Evolutionary conservation across 805 yeast species (phyloP), one percentile per base, ranked within the genome.

Genomic region (Hanseniaspora valbyensis): DNA sequence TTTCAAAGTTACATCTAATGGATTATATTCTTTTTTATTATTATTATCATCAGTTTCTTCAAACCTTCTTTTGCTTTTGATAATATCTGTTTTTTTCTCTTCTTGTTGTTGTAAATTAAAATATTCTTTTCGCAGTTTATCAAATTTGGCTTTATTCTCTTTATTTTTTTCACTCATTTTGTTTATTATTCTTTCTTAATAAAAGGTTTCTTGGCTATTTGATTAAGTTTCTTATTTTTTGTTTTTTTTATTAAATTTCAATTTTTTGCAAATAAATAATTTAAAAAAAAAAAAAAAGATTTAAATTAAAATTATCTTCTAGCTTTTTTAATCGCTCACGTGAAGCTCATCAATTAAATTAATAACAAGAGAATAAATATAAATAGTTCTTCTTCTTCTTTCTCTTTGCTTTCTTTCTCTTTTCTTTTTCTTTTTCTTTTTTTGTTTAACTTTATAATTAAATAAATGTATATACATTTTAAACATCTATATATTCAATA

Each of bases 401-500:
- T n/a, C n/a, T n/a, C n/a, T n/a, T n/a, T n/a, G n/a, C n/a, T n/a
- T n/a, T n/a, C n/a, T n/a, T n/a, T n/a, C n/a, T n/a, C 9, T n/a
- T 8, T 8, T 9, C n/a, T 9, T 32, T 32, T 5, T n/a, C 14
- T 32, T 7, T 6, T 32, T 32, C 34, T n/a, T 13, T 32, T 32
- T 32, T 32, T 32, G 12, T 14, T 32, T 32, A 32, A 13, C 16
- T 25, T 7, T 25, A 28, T 40, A 14, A 25, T 42, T 4, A 32
- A 10, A 5, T n/a, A n/a, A n/a, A n/a, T n/a, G 18, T 12, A 42
- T 12, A 30, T 30, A 12, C 13, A 25, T 9, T 9, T 26, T 32
- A 48, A 10, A 40, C 33, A 4, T 40, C 51, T 40, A 48, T 40
- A 33, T 48, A 48, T 22, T 48, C 51, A 10, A 39, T 19, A 14